Conservation (phyloP, 306 rosid species). For the Quercus mongolica region DNA sequence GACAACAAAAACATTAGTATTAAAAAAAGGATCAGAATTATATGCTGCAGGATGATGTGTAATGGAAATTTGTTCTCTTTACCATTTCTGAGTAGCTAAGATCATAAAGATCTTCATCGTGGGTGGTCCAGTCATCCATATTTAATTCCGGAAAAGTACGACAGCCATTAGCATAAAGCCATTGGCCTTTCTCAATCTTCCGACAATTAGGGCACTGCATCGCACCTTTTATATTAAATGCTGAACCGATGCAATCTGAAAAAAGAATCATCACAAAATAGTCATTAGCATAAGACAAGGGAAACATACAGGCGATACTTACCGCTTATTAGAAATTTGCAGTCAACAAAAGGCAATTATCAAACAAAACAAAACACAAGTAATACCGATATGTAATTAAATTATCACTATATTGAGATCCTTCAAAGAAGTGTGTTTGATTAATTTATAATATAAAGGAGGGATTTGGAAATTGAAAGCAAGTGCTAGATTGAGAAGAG, state of each 20-base stretch:
- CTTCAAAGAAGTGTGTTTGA: background rate
- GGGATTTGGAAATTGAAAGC: background rate
- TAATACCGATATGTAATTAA: background rate
- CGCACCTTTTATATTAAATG: slow-evolving; percentile 89
- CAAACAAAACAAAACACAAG: background rate
- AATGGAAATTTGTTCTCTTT: slow-evolving; percentile 11
- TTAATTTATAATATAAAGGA: background rate
- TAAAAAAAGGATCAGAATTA: background rate
- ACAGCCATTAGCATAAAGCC: slow-evolving; percentile 87
- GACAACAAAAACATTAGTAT: background rate
- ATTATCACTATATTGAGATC: background rate
- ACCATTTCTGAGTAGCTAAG: slow-evolving; percentile 94
- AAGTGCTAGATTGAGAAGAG: background rate
- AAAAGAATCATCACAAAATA: slow-evolving; percentile 3
- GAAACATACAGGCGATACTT: background rate
- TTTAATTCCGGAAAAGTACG: slow-evolving; percentile 68
- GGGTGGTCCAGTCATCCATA: slow-evolving; percentile 80
- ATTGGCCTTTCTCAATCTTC: slow-evolving; percentile 96
- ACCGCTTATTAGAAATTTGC: background rate
- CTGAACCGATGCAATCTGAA: slow-evolving; percentile 96
- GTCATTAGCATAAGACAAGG: slow-evolving; percentile 14
- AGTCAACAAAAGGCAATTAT: background rate
- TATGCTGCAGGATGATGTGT: background rate
- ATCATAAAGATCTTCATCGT: slow-evolving; percentile 93
- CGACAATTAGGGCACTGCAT: slow-evolving; percentile 99